A percentile compares a stretch with the other conserved stretches of the same genome.
These are phyloP conservation scores for Marasmius fiardii DNA, from an alignment of 1,284 basidiomycete genomes.

Conservation along the genomic window DNA sequence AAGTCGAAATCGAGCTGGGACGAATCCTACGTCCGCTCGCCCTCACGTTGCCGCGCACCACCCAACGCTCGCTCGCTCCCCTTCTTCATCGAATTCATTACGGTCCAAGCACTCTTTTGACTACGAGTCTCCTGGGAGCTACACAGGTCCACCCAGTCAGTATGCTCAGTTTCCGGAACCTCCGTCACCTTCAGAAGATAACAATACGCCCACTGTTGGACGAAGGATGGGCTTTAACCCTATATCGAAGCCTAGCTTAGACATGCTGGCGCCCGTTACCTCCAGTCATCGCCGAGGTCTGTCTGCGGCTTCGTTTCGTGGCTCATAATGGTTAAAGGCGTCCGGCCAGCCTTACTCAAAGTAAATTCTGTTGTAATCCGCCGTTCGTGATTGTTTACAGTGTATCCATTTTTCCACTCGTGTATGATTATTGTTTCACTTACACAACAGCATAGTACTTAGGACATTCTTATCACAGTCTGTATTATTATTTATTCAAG, in stretches of 20 bases:
- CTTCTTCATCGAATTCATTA: constrained; percentile 47
- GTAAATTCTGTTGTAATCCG: constrained; percentile 10
- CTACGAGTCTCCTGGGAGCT: constrained; percentile 46
- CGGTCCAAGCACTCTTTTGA: constrained; percentile 32
- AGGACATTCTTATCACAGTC: background rate
- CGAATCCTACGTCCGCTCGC: constrained; percentile 48
- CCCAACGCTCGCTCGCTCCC: constrained; percentile 41
- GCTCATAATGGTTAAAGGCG: constrained; percentile 24
- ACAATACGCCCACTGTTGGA: constrained; percentile 39
- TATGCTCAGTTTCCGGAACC: constrained; percentile 72
- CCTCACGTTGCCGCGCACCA: constrained; percentile 35
- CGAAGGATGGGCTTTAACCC: constrained; percentile 68
- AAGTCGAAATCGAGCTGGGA: constrained; percentile 62
- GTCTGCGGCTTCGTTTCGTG: constrained; percentile 56
- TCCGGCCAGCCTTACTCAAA: background rate
- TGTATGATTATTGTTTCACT: background rate
- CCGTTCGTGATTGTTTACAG: constrained; percentile 21
- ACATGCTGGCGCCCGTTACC: constrained; percentile 28
- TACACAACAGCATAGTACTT: background rate
- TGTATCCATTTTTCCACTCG: constrained; percentile 4
- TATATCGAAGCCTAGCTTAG: constrained; percentile 49
- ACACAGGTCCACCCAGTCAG: constrained; percentile 60
- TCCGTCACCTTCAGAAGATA: constrained; percentile 37
- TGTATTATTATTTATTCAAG: constrained; percentile 6
- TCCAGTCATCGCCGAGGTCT: constrained; percentile 57